phyloP scores from a whole-genome alignment of 1,284 basidiomycete genomes.

The Coriolopsis trogii region DNA sequence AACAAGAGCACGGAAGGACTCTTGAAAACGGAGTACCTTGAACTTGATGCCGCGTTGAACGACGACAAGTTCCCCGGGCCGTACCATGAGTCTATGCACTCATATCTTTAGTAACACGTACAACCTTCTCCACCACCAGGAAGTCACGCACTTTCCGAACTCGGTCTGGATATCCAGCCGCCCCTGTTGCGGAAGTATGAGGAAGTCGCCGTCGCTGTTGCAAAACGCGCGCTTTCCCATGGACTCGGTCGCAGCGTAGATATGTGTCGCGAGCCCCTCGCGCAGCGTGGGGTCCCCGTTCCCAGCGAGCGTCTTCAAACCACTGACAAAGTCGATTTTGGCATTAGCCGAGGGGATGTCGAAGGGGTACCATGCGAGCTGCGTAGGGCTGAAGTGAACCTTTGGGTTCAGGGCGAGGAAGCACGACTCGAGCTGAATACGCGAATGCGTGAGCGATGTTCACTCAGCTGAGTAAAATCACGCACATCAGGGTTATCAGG shows the following conservation, averaged over 20 bases:
- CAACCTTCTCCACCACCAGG: neutral
- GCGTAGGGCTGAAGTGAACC: slow-evolving; percentile 64
- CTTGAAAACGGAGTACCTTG: too few species aligned
- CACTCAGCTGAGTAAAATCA: neutral
- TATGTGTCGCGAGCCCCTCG: slow-evolving; percentile 65
- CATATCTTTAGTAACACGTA: neutral
- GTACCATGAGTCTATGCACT: slow-evolving; percentile 49
- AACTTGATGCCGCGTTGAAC: slow-evolving; percentile 70
- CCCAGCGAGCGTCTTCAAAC: slow-evolving; percentile 66
- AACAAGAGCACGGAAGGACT: too few species aligned
- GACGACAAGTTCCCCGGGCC: slow-evolving; percentile 64
- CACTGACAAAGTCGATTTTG: slow-evolving; percentile 61
- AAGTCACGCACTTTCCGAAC: slow-evolving; percentile 56
- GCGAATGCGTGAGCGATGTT: slow-evolving; percentile 11
- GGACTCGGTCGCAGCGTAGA: slow-evolving; percentile 62
- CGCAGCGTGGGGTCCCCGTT: slow-evolving; percentile 64
- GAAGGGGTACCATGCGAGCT: slow-evolving; percentile 73
- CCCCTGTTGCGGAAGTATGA: slow-evolving; percentile 69
- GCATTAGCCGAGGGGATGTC: slow-evolving; percentile 48
- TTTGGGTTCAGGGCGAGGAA: slow-evolving; percentile 63
- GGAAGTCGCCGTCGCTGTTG: slow-evolving; percentile 71
- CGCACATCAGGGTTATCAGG: slow-evolving; percentile 62
- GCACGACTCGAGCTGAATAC: slow-evolving; percentile 53
- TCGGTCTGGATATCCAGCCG: slow-evolving; percentile 72
- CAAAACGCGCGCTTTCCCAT: slow-evolving; percentile 70